Base-by-base conservation (phyloP, 2,329 filamentous ascomycete genomes). In the Aspergillus flavus region DNA sequence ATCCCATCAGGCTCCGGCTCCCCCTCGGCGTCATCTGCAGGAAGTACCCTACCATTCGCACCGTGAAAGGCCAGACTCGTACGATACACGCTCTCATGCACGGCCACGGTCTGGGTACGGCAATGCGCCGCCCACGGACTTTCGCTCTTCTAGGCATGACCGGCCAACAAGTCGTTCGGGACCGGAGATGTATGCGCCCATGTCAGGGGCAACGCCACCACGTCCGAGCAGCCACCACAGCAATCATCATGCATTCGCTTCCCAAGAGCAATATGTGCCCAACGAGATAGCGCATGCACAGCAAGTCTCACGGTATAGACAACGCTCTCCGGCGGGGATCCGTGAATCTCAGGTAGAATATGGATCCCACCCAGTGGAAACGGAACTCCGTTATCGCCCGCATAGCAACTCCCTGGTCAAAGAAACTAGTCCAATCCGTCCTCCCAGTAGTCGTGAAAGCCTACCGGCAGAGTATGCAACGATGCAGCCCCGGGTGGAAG, bases 401-500 rank as follows among this genome's bases (percentile, higher is more conserved):
- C 76, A 71, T 59, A 71, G 50, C 70, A 78, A 68, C 66, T 76
- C 61, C 69, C n/a, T 67, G 1, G 61, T 61, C 11, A 61, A 64
- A 45, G 58, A 65, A 9, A 65, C 61, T 21, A 72, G 69, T 28
- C 68, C 70, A 11, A 64, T 72, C 23, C 75, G 71, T 21, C 66
- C 69, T n/a, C 58, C 66, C 6, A 61, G 65, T 52, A 70, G 67
- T 32, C 68, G 64, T 14, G 74, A 73, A 7, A 65, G 67, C 46
- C 78, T 78, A 59, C 75, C 77, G 59, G 68, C 71, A 19, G 72
- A 78, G 61, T 78, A 81, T 65, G 77, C 76, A 12, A 76, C 78
- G 7, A 82, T 83, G 81, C 81, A 83, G 62, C 79, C 81, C 10
- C 79, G 79, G 0, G 81, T 83, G 54, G 81, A 82, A 65, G 81